Conservation (phyloP, 139 green algal species). For the Axilococcus clingmanii region DNA sequence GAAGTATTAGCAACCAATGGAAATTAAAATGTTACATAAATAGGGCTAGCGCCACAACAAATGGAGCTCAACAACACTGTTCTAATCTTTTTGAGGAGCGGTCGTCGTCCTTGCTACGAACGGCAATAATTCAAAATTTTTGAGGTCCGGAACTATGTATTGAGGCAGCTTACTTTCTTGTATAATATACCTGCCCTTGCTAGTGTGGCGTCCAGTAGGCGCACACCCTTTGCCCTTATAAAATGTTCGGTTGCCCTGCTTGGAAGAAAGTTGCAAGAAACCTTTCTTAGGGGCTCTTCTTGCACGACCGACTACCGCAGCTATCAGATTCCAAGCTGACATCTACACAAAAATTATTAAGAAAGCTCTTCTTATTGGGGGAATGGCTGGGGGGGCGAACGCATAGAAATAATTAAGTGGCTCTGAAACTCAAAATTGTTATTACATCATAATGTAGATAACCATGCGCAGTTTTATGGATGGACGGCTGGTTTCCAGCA, state of each 20-base stretch:
- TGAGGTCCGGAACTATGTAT: conserved; percentile 28
- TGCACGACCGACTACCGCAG: conserved; percentile 6
- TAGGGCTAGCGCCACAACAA: neutral
- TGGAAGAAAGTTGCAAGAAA: conserved; percentile 34
- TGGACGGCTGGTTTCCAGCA: too few species aligned
- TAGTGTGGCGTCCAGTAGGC: conserved; percentile 32
- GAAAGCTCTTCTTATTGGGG: too few species aligned
- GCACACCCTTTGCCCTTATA: conserved; percentile 48
- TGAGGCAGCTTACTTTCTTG: conserved; percentile 9
- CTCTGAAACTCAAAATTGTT: too few species aligned
- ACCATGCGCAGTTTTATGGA: too few species aligned
- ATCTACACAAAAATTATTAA: too few species aligned
- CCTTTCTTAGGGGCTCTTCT: conserved; percentile 23
- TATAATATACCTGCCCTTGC: conserved; percentile 40
- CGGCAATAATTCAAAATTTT: neutral
- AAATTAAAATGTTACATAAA: too few species aligned
- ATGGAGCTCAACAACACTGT: neutral
- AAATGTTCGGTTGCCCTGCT: conserved; percentile 28
- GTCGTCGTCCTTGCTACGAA: conserved; percentile 2
- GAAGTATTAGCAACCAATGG: conserved; percentile 22
- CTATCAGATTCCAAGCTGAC: too few species aligned
- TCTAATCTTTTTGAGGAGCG: neutral
- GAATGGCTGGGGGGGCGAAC: too few species aligned
- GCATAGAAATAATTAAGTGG: too few species aligned
- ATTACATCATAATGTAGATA: too few species aligned